Evolutionary conservation across 2,329 filamentous ascomycete species (phyloP), one percentile per base, ranked within the genome.

Genomic region (Alternaria arbusti): DNA sequence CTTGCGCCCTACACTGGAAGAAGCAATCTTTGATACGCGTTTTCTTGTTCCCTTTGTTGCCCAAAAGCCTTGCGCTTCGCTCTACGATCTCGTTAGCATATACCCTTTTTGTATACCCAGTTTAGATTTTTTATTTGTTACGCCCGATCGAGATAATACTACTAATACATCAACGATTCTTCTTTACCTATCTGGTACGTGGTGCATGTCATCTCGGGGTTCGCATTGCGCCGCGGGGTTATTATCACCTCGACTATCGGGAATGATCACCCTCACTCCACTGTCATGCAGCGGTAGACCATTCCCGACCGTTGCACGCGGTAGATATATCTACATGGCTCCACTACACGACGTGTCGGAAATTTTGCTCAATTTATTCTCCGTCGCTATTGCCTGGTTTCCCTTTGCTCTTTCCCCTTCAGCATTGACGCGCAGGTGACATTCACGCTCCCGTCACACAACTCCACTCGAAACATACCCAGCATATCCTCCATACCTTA

Each of bases 181-280:
- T 9, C 12, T 28, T 15, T 36, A 25, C 9, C 11, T 6, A 10
- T 7, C 11, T 5, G 6, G 5, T 47, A 25, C 8, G 9, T 52
- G 13, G 2, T 25, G 20, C 22, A 4, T 12, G n/a, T 56, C n/a
- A n/a, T 22, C 7, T 15, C 30, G 13, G 26, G 6, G 20, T 52
- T 40, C 8, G 20, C 25, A 28, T 40, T 40, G 55, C 28, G 56
- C 59, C 56, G 58, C 58, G 55, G 63, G 56, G 47, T 51, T 50
- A 12, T 11, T 15, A 10, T 54, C 17, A 25, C 22, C 54, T 57
- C 26, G 32, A 44, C 20, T 22, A 30, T 59, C 63, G 64, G 64
- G 45, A 70, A 63, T 56, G 59, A 45, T 68, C 59, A 59, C 64
- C 64, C 61, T 61, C 54, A 28, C 20, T 43, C 56, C 51, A 52